Evolutionary conservation across 306 rosid species (phyloP).

Genomic region (Castanospermum australe): DNA sequence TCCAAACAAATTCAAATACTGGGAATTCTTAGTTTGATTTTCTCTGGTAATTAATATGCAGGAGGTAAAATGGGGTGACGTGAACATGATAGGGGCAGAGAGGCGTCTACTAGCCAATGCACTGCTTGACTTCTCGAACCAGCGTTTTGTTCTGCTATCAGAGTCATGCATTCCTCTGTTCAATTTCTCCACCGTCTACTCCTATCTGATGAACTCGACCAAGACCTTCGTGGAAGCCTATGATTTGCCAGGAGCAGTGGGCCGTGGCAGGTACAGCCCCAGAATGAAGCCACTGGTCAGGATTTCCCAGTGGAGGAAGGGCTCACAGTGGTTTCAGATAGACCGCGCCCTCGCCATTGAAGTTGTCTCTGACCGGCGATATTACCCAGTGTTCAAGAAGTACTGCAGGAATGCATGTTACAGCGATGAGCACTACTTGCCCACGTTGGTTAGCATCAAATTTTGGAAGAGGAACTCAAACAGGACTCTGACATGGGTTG

Average conservation of each 20-base stretch:
- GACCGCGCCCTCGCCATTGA: conserved; percentile 41
- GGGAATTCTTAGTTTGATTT: background rate
- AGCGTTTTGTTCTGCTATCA: conserved; percentile 64
- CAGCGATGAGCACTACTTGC: conserved; percentile 67
- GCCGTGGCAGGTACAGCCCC: conserved; percentile 55
- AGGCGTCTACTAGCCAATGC: conserved; percentile 67
- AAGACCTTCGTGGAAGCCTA: conserved; percentile 53
- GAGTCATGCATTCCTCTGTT: conserved; percentile 73
- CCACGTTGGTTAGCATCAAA: conserved; percentile 41
- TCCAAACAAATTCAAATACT: no score
- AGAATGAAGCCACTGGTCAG: conserved; percentile 44
- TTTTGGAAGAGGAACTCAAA: conserved; percentile 49
- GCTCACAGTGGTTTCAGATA: conserved; percentile 66
- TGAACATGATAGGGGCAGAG: conserved; percentile 64
- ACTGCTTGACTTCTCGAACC: conserved; percentile 49
- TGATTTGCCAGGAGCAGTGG: conserved; percentile 46
- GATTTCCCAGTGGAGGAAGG: conserved; percentile 59
- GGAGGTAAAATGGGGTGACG: conserved; percentile 68
- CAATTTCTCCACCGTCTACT: conserved; percentile 55
- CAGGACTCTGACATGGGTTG: conserved; percentile 71
- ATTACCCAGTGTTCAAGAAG: conserved; percentile 42
- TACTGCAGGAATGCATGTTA: conserved; percentile 46
- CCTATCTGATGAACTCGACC: conserved; percentile 37
- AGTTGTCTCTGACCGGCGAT: conserved; percentile 43
- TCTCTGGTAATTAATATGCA: background rate